Conservation (phyloP, 208 protist species). For the Tritrichomonas foetus region DNA sequence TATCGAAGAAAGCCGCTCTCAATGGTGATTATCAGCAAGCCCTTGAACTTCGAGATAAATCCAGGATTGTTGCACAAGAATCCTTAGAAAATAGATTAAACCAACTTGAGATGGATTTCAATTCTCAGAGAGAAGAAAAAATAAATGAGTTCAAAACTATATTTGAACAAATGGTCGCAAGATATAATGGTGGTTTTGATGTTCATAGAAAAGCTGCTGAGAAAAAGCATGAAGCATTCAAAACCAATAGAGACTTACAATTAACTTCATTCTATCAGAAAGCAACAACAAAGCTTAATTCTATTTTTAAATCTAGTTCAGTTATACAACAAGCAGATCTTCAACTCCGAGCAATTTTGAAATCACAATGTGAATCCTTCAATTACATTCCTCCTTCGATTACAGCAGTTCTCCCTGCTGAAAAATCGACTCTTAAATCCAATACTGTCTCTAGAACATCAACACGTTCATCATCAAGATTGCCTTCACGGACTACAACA, state of each 20-base stretch:
- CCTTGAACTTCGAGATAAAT: background rate
- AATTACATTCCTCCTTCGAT: too few species aligned
- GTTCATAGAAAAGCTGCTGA: background rate
- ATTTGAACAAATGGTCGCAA: background rate
- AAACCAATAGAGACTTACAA: background rate
- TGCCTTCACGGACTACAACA: too few species aligned
- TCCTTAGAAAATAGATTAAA: background rate
- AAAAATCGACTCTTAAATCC: too few species aligned
- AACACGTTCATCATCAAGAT: too few species aligned
- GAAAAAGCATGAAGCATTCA: background rate
- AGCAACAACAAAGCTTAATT: background rate
- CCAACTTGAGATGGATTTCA: background rate
- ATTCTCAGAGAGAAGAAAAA: background rate
- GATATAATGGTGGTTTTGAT: background rate
- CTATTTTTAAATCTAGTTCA: too few species aligned
- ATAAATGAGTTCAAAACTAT: background rate
- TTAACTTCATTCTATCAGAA: background rate
- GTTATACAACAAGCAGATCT: too few species aligned
- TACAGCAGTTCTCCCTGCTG: too few species aligned
- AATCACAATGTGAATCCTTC: too few species aligned
- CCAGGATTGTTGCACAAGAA: background rate
- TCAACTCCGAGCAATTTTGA: too few species aligned
- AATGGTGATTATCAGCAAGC: background rate
- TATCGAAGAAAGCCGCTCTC: background rate
- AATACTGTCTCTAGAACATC: too few species aligned